phyloP scores from a whole-genome alignment of 345 rosid species.

The Aquilaria malaccensis region DNA sequence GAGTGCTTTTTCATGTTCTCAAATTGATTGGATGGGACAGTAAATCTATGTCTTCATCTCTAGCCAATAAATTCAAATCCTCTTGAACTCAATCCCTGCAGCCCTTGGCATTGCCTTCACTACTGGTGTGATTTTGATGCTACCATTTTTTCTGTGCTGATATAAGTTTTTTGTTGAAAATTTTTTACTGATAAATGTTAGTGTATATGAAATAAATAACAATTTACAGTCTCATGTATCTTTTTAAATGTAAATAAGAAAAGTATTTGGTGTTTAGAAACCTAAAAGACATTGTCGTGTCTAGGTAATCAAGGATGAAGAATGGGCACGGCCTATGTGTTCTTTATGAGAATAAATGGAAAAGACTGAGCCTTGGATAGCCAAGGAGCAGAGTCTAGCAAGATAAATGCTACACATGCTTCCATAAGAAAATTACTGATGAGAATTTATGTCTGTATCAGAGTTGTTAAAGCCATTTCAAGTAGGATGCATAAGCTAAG shows the following conservation, averaged over 20 bases:
- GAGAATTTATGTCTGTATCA: constrained; percentile 58
- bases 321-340: constrained; percentile 49
- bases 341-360: constrained; percentile 70
- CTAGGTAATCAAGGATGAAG: constrained; percentile 57
- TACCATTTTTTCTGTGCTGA: too few relatives aligned
- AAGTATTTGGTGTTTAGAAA: constrained; percentile 1
- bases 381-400: constrained; percentile 75
- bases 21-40: too few relatives aligned
- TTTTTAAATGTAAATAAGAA: background rate
- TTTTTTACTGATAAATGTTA: too few relatives aligned
- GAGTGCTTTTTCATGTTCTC: too few relatives aligned
- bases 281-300: background rate
- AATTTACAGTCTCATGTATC: too few relatives aligned
- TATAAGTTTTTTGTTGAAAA: too few relatives aligned
- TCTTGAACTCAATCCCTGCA: too few relatives aligned
- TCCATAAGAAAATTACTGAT: constrained; percentile 62
- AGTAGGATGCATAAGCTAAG: constrained; percentile 73
- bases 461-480: constrained; percentile 71
- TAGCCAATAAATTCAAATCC: too few relatives aligned
- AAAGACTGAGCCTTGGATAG: constrained; percentile 50
- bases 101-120: too few relatives aligned
- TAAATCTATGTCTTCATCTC: too few relatives aligned
- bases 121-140: too few relatives aligned
- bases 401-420: constrained; percentile 65
- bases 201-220: too few relatives aligned